Evolutionary conservation across 2,329 filamentous ascomycete genomes (phyloP).

Genomic region (Colletotrichum cordylinicola): DNA sequence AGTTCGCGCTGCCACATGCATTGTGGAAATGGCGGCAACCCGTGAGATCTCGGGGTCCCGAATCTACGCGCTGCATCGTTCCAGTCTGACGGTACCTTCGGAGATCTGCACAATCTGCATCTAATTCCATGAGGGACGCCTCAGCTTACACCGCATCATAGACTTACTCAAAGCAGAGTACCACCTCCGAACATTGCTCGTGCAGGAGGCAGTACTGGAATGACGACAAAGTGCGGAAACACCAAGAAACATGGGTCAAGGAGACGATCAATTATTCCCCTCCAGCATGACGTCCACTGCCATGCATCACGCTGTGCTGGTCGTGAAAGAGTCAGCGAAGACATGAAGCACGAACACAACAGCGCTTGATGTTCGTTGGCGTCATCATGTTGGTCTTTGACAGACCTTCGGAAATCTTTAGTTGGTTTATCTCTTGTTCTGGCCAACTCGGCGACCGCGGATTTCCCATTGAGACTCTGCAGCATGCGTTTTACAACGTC

Average conservation of each 20-base stretch:
- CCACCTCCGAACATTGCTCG: background rate
- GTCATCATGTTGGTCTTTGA: background rate
- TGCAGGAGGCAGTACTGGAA: background rate
- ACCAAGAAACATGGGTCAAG: background rate
- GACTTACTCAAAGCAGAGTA: background rate
- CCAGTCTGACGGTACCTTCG: slow-evolving; percentile 7
- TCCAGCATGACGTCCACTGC: background rate
- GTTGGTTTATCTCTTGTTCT: background rate
- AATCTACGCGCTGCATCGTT: slow-evolving; percentile 15
- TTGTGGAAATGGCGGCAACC: background rate
- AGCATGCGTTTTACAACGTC: background rate
- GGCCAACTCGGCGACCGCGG: background rate
- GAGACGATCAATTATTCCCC: background rate
- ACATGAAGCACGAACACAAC: background rate
- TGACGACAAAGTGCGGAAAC: background rate
- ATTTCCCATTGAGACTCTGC: background rate
- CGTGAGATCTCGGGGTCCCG: background rate
- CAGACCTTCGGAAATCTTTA: background rate
- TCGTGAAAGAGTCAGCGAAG: background rate
- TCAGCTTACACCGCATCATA: background rate
- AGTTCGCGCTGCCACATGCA: background rate
- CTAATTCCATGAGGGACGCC: background rate
- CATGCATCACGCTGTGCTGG: background rate
- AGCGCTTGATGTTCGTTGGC: background rate
- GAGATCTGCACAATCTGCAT: background rate